Evolutionary conservation across 371 early-diverging fungal genomes (phyloP), one percentile per base, ranked within the genome.

Genomic region (Umbelopsis sp.): DNA sequence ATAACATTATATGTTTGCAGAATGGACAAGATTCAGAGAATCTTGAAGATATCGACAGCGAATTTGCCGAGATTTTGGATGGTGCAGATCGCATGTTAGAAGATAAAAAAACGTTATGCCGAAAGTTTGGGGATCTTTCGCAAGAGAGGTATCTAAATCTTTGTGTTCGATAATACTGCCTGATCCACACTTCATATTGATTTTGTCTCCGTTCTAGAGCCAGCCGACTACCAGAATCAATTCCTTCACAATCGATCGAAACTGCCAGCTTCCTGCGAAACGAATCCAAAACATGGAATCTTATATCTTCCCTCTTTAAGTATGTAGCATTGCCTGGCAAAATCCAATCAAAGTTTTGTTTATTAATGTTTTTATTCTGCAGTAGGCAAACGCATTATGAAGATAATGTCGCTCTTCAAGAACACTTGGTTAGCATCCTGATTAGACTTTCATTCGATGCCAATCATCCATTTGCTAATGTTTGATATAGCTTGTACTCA

Each of bases 21-120:
- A 57, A 2, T 35, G 32, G 10, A 5, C 57, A 57, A 18, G 57
- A 18, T 37, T 57, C 57, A 32, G 35, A 57, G 57, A 57, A 16
- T 57, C 57, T 35, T 35, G 57, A 57, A 12, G 57, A 57, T 29
- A 57, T 57, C 29, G 57, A 57, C 57, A 57, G 57, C 57, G 57
- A 57, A 35, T 57, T 57, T 57, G 57, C 57, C 57, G 57, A 57
- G 29, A 57, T 57, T 18, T 35, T 57, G 29, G 57, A 57, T 18
- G 18, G 57, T 25, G 18, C 37, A 16, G 57, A 57, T 35, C 57
- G 32, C 37, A 35, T 18, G 3, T 29, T 8, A 29, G 57, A 57
- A 11, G 57, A 57, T n/a, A 57, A 57, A 29, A 57, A 32, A 35
- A 4, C 0, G 6, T 8, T 57, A 29, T 57, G 35, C 18, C 7